These are phyloP conservation scores for Pythium folliculosum DNA, from an alignment of 352 stramenopile species.

Conservation along the genomic window DNA sequence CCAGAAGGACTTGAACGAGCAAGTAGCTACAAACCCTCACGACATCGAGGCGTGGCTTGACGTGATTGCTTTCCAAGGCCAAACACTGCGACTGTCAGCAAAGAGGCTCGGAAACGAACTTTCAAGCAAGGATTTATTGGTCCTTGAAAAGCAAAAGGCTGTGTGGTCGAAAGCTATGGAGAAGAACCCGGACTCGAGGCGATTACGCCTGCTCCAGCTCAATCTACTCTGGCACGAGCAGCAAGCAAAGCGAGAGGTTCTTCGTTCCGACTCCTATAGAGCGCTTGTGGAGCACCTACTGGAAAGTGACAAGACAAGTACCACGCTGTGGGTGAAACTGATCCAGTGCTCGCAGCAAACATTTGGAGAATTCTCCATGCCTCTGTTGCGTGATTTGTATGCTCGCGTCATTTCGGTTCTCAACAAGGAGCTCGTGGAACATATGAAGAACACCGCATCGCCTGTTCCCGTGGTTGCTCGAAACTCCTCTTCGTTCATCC, in stretches of 20 bases:
- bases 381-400: conserved; percentile 66
- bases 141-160: conserved; percentile 66
- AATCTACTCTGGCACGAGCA: conserved; percentile 47
- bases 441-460: conserved; percentile 11
- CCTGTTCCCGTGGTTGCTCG: neutral
- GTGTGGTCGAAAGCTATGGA: conserved; percentile 59
- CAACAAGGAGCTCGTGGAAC: conserved; percentile 31
- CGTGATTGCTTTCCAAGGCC: conserved; percentile 75
- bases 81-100: conserved; percentile 41
- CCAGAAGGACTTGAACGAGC: conserved; percentile 47
- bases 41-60: conserved; percentile 63
- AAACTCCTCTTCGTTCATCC: conserved; percentile 23
- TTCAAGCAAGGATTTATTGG: conserved; percentile 23
- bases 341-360: conserved; percentile 53
- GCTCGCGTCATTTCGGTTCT: conserved; percentile 62
- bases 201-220: conserved; percentile 50
- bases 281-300: conserved; percentile 58
- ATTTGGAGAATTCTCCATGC: conserved; percentile 74
- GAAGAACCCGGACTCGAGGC: conserved; percentile 47
- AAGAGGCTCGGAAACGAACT: conserved; percentile 7
- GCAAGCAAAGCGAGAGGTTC: conserved; percentile 1
- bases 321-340: conserved; percentile 58
- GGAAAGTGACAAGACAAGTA: conserved; percentile 45
- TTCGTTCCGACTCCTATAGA: conserved; percentile 34
- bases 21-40: conserved; percentile 29